A percentile compares a stretch with the other conserved stretches of the same genome.
Evolutionary conservation across 2,329 filamentous ascomycete species (phyloP).

Genomic region (Clarireedia paspali): DNA sequence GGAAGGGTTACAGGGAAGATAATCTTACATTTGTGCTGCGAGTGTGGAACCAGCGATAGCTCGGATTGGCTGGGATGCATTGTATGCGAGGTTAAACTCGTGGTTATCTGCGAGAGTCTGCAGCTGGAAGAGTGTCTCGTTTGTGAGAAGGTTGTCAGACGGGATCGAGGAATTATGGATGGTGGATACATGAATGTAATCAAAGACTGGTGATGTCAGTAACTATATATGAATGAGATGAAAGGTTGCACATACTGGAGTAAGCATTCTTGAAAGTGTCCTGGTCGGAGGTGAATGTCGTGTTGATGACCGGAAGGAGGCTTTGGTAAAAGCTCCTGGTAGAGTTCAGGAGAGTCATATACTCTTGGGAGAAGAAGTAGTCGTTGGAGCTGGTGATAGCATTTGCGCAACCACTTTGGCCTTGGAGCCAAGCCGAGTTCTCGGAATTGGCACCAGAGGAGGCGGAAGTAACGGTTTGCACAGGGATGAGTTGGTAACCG

Average conservation of each 20-base stretch:
- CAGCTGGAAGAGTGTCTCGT: slow-evolving; percentile 52
- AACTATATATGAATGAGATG: neutral
- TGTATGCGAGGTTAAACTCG: slow-evolving; percentile 79
- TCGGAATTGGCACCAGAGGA: slow-evolving; percentile 47
- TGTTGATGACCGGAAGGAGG: slow-evolving; percentile 47
- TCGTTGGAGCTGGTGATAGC: slow-evolving; percentile 47
- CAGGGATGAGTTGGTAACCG: slow-evolving; percentile 78
- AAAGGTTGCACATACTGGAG: slow-evolving; percentile 40
- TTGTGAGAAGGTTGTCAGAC: slow-evolving; percentile 50
- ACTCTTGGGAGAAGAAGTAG: slow-evolving; percentile 44
- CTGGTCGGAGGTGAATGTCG: slow-evolving; percentile 38
- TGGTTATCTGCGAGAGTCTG: slow-evolving; percentile 68
- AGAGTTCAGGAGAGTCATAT: slow-evolving; percentile 35
- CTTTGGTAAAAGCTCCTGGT: slow-evolving; percentile 53
- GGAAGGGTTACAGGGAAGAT: neutral
- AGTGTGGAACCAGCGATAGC: slow-evolving; percentile 51
- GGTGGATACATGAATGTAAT: slow-evolving; percentile 50
- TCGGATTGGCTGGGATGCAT: slow-evolving; percentile 58
- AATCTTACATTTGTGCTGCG: slow-evolving; percentile 40
- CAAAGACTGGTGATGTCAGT: slow-evolving; percentile 39
- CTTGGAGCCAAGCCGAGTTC: slow-evolving; percentile 51
- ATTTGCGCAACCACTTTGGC: slow-evolving; percentile 47
- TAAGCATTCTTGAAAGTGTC: slow-evolving; percentile 54
- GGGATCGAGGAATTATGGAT: slow-evolving; percentile 57
- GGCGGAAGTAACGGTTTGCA: slow-evolving; percentile 51